Percentiles rank a stretch among this genome's conserved stretches.
Evolutionary conservation across 768 basidiomycete species (phyloP).

Genomic region (Russula abietina): DNA sequence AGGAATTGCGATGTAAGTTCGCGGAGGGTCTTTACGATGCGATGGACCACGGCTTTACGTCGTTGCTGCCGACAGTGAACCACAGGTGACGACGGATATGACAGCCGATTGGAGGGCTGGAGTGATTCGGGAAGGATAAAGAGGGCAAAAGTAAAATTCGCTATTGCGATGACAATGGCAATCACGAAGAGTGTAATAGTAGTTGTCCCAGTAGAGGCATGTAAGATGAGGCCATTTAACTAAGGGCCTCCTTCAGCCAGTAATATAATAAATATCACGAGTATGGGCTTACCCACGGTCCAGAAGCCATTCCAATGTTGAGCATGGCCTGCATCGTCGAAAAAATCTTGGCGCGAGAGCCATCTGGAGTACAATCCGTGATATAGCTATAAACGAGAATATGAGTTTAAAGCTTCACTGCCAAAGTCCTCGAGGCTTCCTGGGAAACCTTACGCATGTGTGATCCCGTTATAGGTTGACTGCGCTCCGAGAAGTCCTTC

Average conservation of each 20-base stretch:
- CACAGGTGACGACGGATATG: not conserved
- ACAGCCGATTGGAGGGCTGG: constrained; percentile 10
- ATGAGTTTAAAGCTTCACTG: not conserved
- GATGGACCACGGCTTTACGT: constrained; percentile 1
- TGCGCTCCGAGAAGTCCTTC: constrained; percentile 26
- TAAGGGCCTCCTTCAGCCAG: not conserved
- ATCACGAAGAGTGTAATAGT: constrained; percentile 17
- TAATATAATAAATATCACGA: not conserved
- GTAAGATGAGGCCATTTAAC: constrained; percentile 23
- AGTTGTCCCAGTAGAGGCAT: constrained; percentile 7
- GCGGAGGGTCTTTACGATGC: not conserved
- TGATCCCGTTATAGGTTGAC: constrained; percentile 25
- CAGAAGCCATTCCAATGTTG: constrained; percentile 25
- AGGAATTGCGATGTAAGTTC: constrained; percentile 15
- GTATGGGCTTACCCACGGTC: constrained; percentile 22
- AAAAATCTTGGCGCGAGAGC: constrained; percentile 25
- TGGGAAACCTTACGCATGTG: constrained; percentile 20
- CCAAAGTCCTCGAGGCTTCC: not conserved
- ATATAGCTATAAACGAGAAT: constrained; percentile 15
- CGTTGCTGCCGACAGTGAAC: constrained; percentile 1
- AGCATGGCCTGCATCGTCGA: constrained; percentile 25
- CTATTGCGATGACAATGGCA: constrained; percentile 20
- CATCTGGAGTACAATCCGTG: constrained; percentile 24
- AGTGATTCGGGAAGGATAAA: constrained; percentile 25
- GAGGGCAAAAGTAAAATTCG: constrained; percentile 19